Evolutionary conservation across 78 protist species (phyloP).

Genomic region (Pelomyxa schiedti): DNA sequence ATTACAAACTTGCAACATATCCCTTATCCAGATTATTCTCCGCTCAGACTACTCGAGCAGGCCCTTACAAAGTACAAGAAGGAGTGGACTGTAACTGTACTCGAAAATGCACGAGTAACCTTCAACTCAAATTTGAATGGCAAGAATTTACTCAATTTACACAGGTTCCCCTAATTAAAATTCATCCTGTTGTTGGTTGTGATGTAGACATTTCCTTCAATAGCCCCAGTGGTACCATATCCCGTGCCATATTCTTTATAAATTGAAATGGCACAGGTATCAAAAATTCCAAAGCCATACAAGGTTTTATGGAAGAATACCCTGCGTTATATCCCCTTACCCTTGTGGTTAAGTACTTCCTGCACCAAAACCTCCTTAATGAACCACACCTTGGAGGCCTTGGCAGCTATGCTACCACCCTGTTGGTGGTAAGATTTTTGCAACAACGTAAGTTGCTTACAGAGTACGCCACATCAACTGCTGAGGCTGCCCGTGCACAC

Average conservation of each 20-base stretch:
- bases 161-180: background rate
- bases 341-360: background rate
- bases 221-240: background rate
- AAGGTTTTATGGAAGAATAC: background rate
- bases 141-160: too few species aligned
- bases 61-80: too few species aligned
- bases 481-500: background rate
- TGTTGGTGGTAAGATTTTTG: constrained; percentile 44
- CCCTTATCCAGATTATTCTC: too few species aligned
- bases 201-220: background rate
- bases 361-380: constrained; percentile 45
- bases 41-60: too few species aligned
- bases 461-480: background rate
- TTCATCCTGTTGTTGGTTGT: background rate
- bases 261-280: too few species aligned
- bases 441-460: constrained; percentile 23
- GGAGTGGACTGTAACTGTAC: too few species aligned
- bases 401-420: constrained; percentile 37
- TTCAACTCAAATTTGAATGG: too few species aligned
- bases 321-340: constrained; percentile 9
- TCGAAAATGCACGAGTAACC: too few species aligned
- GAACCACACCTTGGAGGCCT: constrained; percentile 74
- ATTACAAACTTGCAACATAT: too few species aligned
- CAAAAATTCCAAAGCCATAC: too few species aligned
- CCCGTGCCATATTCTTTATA: too few species aligned